phyloP scores from a whole-genome alignment of 1,284 basidiomycete species.

The Austroboletus novae-zelandiae region DNA sequence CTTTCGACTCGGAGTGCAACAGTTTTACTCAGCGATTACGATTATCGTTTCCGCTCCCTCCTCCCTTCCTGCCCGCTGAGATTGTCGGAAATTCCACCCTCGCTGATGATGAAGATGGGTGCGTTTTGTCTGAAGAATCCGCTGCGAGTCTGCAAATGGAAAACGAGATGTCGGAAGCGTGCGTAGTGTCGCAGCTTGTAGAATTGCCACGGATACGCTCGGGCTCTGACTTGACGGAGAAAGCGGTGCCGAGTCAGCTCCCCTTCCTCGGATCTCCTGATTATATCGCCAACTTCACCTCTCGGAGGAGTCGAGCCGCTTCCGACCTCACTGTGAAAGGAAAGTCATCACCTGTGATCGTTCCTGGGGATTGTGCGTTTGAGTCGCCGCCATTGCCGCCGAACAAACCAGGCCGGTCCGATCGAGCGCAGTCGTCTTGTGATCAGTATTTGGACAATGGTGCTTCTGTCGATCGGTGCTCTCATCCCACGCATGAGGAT shows the following conservation, averaged over 20 bases:
- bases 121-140: neutral
- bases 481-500: neutral
- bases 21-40: constrained; percentile 8
- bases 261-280: neutral
- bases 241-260: constrained; percentile 6
- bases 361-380: neutral
- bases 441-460: constrained; percentile 22
- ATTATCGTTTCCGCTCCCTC: constrained; percentile 23
- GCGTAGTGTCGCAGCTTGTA: constrained; percentile 1
- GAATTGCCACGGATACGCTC: constrained; percentile 1
- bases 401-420: constrained; percentile 4
- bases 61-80: constrained; percentile 6
- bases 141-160: neutral
- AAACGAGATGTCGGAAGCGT: neutral
- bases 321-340: constrained; percentile 33
- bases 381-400: neutral
- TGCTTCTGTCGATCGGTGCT: neutral
- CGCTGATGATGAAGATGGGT: neutral
- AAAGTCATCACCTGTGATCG: constrained; percentile 4
- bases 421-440: constrained; percentile 25
- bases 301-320: constrained; percentile 25
- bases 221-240: constrained; percentile 17
- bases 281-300: constrained; percentile 2
- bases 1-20: neutral
- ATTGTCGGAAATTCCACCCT: constrained; percentile 4